Conservation (phyloP, 1,284 basidiomycete genomes). For the Leccinum fuscescens region DNA sequence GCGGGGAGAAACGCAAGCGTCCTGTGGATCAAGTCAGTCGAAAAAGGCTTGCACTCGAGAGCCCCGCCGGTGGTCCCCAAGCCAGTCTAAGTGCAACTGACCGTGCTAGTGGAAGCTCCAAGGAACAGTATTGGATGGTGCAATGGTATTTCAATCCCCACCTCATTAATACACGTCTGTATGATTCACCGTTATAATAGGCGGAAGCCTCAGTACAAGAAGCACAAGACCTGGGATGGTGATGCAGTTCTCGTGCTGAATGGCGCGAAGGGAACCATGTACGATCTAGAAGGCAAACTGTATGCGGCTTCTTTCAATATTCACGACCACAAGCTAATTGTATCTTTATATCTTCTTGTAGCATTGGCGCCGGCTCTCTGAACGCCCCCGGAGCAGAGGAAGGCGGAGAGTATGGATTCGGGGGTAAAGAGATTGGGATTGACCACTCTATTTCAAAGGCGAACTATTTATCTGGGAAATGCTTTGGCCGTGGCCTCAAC, state of each 20-base stretch:
- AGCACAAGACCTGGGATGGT: constrained; percentile 93
- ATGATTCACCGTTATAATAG: constrained; percentile 37
- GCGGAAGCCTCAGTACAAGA: constrained; percentile 77
- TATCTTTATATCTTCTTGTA: constrained; percentile 18
- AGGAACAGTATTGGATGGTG: constrained; percentile 61
- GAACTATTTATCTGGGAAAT: constrained; percentile 64
- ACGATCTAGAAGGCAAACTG: constrained; percentile 63
- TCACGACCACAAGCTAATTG: constrained; percentile 6
- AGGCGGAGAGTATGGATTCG: constrained; percentile 58
- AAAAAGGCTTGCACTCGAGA: constrained; percentile 37
- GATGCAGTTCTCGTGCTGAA: constrained; percentile 65
- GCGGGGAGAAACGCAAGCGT: too few species aligned
- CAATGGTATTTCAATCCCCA: constrained; percentile 51
- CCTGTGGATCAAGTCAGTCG: constrained; percentile 29
- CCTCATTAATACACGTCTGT: background rate
- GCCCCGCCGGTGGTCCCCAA: constrained; percentile 12
- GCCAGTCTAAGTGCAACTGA: constrained; percentile 2
- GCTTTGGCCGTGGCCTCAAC: constrained; percentile 48
- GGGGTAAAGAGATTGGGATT: constrained; percentile 69
- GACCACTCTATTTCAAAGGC: constrained; percentile 54
- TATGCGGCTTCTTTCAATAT: constrained; percentile 30
- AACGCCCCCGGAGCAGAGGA: constrained; percentile 38
- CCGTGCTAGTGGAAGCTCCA: constrained; percentile 7
- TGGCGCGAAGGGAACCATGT: constrained; percentile 49
- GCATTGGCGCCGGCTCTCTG: constrained; percentile 43